Conservation (phyloP, 495 filamentous ascomycete genomes). For the Aspergillus incahuasiensis region DNA sequence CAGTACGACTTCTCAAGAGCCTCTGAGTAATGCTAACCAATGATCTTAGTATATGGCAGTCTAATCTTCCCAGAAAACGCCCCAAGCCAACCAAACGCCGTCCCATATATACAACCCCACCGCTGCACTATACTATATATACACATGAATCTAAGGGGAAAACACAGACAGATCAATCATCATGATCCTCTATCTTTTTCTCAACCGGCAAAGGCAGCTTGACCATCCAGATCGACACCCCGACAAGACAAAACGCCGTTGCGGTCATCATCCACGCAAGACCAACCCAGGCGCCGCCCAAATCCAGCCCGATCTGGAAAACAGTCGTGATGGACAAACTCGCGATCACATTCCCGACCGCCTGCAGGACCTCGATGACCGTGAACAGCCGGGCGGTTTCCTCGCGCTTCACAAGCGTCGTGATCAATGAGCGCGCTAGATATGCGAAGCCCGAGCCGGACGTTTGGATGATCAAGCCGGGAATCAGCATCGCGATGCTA, state of each 20-base stretch:
- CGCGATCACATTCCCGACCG: conserved; percentile 49
- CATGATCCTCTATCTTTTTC: conserved; percentile 9
- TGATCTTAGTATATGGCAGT: too few species aligned
- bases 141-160: not conserved
- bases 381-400: conserved; percentile 55
- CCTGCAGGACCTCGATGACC: conserved; percentile 53
- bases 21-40: too few species aligned
- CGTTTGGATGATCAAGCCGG: conserved; percentile 44
- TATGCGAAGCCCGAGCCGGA: conserved; percentile 47
- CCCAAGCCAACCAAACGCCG: too few species aligned
- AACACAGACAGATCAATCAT: not conserved
- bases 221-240: conserved; percentile 36
- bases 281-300: conserved; percentile 49
- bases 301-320: conserved; percentile 47
- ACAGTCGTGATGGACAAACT: conserved; percentile 49
- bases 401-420: conserved; percentile 46
- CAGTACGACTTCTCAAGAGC: too few species aligned
- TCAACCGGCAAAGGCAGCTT: conserved; percentile 21
- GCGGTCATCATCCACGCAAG: conserved; percentile 52
- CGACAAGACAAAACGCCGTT: conserved; percentile 36
- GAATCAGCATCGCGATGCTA: conserved; percentile 32
- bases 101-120: not conserved
- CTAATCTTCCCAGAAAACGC: too few species aligned
- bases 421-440: conserved; percentile 46
- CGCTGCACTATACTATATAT: not conserved